phyloP scores from a whole-genome alignment of 108 stramenopile species.

The Nitzschia sp. region DNA sequence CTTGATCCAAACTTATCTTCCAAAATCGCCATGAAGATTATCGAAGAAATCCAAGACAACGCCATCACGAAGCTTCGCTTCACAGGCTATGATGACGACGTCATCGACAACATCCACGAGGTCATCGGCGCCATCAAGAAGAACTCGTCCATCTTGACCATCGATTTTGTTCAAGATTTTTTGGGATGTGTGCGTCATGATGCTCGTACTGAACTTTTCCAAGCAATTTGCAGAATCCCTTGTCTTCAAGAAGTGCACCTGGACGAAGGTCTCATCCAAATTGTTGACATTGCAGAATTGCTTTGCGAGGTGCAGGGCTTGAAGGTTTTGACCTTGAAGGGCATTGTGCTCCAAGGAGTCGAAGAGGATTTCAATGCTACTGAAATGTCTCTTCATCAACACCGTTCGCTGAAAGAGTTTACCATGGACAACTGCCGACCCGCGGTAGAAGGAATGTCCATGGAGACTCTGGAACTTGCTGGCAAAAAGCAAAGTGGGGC shows the following conservation, averaged over 20 bases:
- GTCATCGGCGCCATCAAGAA: slow-evolving; percentile 11
- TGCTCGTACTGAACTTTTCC: slow-evolving; percentile 5
- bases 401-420: slow-evolving; percentile 7
- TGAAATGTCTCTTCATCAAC: slow-evolving; percentile 4
- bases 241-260: slow-evolving; percentile 5
- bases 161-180: slow-evolving; percentile 9
- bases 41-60: slow-evolving; percentile 18
- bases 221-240: not conserved
- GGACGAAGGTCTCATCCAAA: not conserved
- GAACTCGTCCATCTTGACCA: slow-evolving; percentile 2
- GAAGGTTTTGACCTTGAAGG: not conserved
- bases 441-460: not conserved
- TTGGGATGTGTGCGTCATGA: slow-evolving; percentile 1
- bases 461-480: not conserved
- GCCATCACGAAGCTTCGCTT: slow-evolving; percentile 6
- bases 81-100: not conserved
- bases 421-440: not conserved
- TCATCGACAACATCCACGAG: not conserved
- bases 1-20: not conserved
- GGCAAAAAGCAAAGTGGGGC: not conserved
- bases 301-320: not conserved
- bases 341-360: slow-evolving; percentile 8
- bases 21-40: slow-evolving; percentile 5
- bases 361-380: slow-evolving; percentile 2
- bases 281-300: slow-evolving; percentile 4